Evolutionary conservation across 148 eudicot genomes (phyloP).

Genomic region (Spergularia marina): DNA sequence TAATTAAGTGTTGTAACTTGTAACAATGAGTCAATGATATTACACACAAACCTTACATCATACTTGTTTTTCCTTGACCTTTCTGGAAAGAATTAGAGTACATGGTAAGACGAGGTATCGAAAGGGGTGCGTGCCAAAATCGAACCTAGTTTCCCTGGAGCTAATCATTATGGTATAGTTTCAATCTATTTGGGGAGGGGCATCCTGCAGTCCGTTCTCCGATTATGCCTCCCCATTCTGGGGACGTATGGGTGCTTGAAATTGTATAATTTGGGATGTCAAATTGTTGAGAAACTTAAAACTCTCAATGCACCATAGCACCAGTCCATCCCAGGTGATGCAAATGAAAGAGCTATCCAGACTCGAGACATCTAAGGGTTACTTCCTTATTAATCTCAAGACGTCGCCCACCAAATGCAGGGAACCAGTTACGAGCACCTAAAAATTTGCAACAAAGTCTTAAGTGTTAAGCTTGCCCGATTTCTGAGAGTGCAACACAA

Average conservation of each 20-base stretch:
- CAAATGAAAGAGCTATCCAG: neutral
- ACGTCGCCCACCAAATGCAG: slow-evolving; percentile 90
- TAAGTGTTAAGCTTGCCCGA: no score
- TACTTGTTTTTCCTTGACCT: neutral
- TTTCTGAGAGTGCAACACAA: neutral
- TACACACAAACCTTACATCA: no score
- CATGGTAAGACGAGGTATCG: neutral
- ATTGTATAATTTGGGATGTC: no score
- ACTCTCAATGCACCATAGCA: neutral
- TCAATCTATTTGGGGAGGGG: no score
- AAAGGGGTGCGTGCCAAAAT: neutral
- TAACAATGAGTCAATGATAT: no score
- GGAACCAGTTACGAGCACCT: slow-evolving; percentile 95
- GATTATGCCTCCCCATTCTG: neutral
- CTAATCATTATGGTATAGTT: neutral
- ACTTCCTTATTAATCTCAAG: slow-evolving; percentile 71
- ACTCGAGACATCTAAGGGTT: slow-evolving; percentile 7
- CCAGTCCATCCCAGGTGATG: neutral
- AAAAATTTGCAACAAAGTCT: slow-evolving; percentile 11
- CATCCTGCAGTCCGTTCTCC: neutral
- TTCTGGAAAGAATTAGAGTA: neutral
- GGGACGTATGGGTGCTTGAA: neutral
- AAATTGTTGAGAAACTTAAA: neutral
- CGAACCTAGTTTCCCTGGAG: neutral
- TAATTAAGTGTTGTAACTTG: no score